phyloP scores from a whole-genome alignment of 495 filamentous ascomycete genomes.

The Aspergillus mulundensis region DNA sequence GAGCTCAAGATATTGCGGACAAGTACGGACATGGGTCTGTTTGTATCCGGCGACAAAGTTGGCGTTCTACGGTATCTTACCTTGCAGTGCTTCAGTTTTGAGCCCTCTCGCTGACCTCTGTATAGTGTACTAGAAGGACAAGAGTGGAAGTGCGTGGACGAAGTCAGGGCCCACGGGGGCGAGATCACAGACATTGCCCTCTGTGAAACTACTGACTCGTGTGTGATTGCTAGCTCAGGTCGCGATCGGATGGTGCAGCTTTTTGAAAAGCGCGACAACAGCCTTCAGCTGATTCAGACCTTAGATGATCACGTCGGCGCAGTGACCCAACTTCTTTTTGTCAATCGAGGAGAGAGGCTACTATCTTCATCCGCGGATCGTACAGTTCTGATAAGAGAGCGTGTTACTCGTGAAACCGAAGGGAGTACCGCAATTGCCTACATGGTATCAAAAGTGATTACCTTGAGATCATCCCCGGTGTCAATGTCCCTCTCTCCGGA shows the following conservation, averaged over 20 bases:
- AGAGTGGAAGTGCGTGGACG: conserved; percentile 49
- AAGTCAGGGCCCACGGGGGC: conserved; percentile 77
- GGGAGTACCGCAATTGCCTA: conserved; percentile 68
- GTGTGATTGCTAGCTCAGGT: conserved; percentile 71
- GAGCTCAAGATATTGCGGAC: conserved; percentile 69
- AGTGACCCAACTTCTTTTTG: conserved; percentile 60
- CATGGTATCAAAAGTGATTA: conserved; percentile 68
- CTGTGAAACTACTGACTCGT: conserved; percentile 29
- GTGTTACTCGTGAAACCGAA: conserved; percentile 61
- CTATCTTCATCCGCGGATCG: conserved; percentile 87
- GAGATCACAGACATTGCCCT: conserved; percentile 82
- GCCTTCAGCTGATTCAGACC: conserved; percentile 63
- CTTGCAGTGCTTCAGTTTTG: not conserved
- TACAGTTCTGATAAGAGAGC: conserved; percentile 71
- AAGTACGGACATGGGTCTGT: conserved; percentile 53
- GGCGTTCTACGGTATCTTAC: conserved; percentile 67
- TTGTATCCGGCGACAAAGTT: conserved; percentile 79
- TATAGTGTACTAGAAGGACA: conserved; percentile 43
- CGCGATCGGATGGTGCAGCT: conserved; percentile 89
- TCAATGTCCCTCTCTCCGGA: conserved; percentile 70
- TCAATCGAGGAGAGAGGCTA: conserved; percentile 61
- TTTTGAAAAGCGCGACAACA: conserved; percentile 56
- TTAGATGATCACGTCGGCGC: conserved; percentile 74
- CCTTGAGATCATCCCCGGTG: conserved; percentile 77
- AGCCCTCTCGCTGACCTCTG: conserved; percentile 16